Evolutionary conservation across 371 early-diverging fungal species (phyloP).

Genomic region (Mortierella sp.): DNA sequence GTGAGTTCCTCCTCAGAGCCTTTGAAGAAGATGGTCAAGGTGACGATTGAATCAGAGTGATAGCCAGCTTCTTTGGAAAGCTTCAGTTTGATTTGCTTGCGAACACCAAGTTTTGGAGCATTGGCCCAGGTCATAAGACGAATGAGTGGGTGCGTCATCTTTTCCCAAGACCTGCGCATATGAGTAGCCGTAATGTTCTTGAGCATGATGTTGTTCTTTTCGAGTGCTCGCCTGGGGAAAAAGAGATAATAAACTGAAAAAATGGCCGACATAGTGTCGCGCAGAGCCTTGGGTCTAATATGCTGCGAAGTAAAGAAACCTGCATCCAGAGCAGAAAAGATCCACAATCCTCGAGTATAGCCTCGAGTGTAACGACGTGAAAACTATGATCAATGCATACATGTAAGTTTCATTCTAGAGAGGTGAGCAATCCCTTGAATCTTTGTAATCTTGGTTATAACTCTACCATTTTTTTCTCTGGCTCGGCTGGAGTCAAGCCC

Average conservation of each 20-base stretch:
- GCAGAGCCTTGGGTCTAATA: conserved; percentile 78
- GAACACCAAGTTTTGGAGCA: conserved; percentile 68
- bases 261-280: conserved; percentile 82
- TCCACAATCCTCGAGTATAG: conserved; percentile 94
- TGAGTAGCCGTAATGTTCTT: conserved; percentile 87
- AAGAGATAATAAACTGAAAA: conserved; percentile 88
- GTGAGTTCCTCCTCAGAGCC: conserved; percentile 54
- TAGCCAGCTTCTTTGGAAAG: conserved; percentile 58
- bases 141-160: conserved; percentile 80
- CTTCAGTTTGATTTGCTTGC: conserved; percentile 66
- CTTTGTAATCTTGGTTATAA: conserved; percentile 13
- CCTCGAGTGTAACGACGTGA: conserved; percentile 86
- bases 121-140: conserved; percentile 63
- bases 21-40: conserved; percentile 52
- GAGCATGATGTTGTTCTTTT: conserved; percentile 85
- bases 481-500: conserved; percentile 45
- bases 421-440: conserved; percentile 42
- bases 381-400: conserved; percentile 16
- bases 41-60: conserved; percentile 39
- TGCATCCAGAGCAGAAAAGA: conserved; percentile 93
- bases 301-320: conserved; percentile 95
- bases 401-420: no score
- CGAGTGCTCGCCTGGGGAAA: conserved; percentile 89
- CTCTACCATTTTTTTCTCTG: conserved; percentile 60
- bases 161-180: conserved; percentile 94